These are phyloP conservation scores for Prorocentrum cordatum DNA, from an alignment of 169 alveolate genomes.

Conservation along the genomic window DNA sequence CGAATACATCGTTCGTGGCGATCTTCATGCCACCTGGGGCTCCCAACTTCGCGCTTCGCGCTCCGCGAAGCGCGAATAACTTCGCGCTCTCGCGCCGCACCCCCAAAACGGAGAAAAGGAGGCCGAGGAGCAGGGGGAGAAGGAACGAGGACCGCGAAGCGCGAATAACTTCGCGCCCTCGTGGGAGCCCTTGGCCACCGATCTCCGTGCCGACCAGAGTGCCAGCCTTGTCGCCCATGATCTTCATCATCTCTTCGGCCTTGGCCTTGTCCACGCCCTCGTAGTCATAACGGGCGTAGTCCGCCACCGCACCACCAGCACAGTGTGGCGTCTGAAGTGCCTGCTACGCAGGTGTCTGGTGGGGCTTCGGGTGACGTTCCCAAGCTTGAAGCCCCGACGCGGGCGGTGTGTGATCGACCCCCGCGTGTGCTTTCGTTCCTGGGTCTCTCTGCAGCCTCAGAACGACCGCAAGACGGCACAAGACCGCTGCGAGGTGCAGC, in stretches of 20 bases:
- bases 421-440: too few species aligned
- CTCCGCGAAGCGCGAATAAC: background rate
- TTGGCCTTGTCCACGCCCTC: constrained; percentile 80
- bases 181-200: background rate
- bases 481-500: too few species aligned
- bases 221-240: background rate
- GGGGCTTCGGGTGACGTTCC: too few species aligned
- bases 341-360: too few species aligned
- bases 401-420: too few species aligned
- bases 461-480: too few species aligned
- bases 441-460: too few species aligned
- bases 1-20: background rate
- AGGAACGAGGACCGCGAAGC: background rate
- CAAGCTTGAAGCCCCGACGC: too few species aligned
- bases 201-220: background rate
- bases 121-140: too few species aligned
- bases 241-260: constrained; percentile 81
- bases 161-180: background rate
- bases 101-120: too few species aligned
- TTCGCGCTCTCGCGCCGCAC: background rate
- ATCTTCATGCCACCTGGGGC: background rate
- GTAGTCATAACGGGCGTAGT: constrained; percentile 86
- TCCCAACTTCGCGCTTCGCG: background rate
- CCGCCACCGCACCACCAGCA: too few species aligned
- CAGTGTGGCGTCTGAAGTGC: too few species aligned